Conservation (phyloP, 108 stramenopile species). For the Nitzschia palea region DNA sequence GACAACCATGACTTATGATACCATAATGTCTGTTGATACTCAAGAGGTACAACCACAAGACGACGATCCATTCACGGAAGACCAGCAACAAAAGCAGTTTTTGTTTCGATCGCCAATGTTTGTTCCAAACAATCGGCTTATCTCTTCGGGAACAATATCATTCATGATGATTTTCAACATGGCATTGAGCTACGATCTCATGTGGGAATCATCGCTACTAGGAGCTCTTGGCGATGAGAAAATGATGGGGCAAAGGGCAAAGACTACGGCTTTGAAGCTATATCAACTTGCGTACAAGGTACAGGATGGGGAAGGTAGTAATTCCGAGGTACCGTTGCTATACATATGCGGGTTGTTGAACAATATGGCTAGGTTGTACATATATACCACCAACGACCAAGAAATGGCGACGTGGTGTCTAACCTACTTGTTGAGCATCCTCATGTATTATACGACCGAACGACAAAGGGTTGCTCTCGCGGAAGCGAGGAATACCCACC, state of each 20-base stretch:
- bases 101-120: neutral
- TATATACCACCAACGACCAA: neutral
- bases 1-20: no score
- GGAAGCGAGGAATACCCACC: neutral
- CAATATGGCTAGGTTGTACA: neutral
- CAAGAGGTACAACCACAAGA: neutral
- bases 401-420: neutral
- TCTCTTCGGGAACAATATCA: neutral
- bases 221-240: neutral
- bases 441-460: neutral
- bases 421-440: neutral
- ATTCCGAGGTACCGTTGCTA: neutral
- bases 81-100: neutral
- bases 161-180: neutral
- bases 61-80: neutral
- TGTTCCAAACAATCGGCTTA: neutral
- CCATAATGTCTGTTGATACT: no score
- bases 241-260: neutral
- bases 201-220: neutral
- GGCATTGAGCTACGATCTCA: neutral
- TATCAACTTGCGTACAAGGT: slow-evolving; percentile 6
- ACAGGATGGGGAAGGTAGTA: neutral
- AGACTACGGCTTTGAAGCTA: neutral
- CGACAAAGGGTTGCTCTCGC: neutral
- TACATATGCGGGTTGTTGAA: neutral